Evolutionary conservation across 2,329 filamentous ascomycete species (phyloP).

Genomic region (Trichoderma asperellum): DNA sequence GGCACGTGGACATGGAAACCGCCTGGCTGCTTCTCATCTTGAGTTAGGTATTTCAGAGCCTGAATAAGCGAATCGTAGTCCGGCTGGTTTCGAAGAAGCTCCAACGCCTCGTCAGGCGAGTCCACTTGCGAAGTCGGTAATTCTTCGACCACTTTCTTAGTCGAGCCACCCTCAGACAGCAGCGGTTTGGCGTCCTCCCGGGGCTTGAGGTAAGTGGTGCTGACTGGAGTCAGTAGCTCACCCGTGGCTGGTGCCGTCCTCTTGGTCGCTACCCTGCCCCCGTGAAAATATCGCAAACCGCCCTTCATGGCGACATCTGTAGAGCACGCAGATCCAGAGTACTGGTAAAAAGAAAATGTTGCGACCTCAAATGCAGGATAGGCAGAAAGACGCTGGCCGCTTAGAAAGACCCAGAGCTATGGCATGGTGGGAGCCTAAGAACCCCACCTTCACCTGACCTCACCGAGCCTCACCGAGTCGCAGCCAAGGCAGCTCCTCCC

Average conservation of each 20-base stretch:
- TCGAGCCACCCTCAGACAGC: conserved; percentile 43
- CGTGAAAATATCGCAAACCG: background rate
- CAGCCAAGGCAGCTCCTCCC: conserved; percentile 10
- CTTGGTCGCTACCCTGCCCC: background rate
- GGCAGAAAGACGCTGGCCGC: background rate
- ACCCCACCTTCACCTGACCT: conserved; percentile 43
- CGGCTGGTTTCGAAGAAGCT: conserved; percentile 64
- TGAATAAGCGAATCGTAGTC: conserved; percentile 59
- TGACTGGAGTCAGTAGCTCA: conserved; percentile 58
- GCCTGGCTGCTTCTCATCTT: conserved; percentile 31
- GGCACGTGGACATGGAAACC: conserved; percentile 48
- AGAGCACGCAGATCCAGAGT: background rate
- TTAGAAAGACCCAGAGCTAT: conserved; percentile 3
- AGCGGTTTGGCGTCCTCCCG: conserved; percentile 42
- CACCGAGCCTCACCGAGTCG: conserved; percentile 39
- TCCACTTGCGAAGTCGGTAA: conserved; percentile 32
- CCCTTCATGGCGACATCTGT: conserved; percentile 1
- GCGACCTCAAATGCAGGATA: background rate
- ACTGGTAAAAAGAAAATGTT: background rate
- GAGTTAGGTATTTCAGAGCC: conserved; percentile 57
- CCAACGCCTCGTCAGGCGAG: conserved; percentile 57
- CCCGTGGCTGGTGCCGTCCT: conserved; percentile 50
- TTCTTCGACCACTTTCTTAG: conserved; percentile 23
- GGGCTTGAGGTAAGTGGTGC: conserved; percentile 53
- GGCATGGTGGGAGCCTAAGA: background rate